Evolutionary conservation across 129 eudicot species (phyloP).

Genomic region (Cynara cardunculus): DNA sequence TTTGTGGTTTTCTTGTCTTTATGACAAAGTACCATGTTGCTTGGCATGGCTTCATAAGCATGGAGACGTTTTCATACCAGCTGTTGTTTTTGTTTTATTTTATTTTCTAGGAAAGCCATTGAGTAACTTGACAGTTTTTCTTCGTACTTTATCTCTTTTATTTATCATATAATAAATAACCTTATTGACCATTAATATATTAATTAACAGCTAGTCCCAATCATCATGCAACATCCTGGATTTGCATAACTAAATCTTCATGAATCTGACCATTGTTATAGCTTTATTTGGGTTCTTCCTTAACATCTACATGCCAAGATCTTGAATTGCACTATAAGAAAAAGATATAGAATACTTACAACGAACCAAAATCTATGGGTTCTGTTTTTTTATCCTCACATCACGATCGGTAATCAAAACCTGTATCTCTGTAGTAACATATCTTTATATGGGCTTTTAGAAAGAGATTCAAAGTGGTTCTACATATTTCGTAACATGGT

Average conservation of each 20-base stretch:
- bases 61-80: slow-evolving; percentile 23
- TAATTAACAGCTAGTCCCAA: slow-evolving; percentile 9
- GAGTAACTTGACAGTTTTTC: slow-evolving; percentile 41
- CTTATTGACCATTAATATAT: not conserved
- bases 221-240: slow-evolving; percentile 37
- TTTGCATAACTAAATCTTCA: slow-evolving; percentile 25
- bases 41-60: slow-evolving; percentile 41
- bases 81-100: slow-evolving; percentile 18
- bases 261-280: not conserved
- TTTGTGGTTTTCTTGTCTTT: slow-evolving; percentile 32
- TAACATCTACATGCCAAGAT: slow-evolving; percentile 15
- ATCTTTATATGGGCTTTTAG: no score
- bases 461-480: not conserved
- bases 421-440: not conserved
- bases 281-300: not conserved
- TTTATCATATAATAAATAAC: not conserved
- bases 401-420: no score
- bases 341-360: not conserved
- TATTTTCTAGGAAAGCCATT: not conserved
- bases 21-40: slow-evolving; percentile 38
- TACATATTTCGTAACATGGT: not conserved
- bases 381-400: not conserved
- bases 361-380: not conserved
- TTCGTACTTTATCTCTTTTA: slow-evolving; percentile 22
- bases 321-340: slow-evolving; percentile 24